Base-by-base conservation (phyloP, 306 rosid species). In the Trifolium subterraneum region DNA sequence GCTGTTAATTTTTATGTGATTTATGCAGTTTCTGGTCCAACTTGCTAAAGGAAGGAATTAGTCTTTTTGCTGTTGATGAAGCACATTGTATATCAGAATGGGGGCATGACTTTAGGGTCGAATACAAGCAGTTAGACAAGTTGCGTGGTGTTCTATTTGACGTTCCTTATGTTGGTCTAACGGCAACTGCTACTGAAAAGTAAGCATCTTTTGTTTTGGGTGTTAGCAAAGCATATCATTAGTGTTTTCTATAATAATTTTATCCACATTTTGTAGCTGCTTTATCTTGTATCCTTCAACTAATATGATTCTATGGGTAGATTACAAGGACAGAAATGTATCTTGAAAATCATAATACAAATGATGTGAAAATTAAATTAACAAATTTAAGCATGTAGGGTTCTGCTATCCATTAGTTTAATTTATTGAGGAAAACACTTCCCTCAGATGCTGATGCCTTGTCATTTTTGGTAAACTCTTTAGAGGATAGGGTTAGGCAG, bases 31-130 rank as follows among this genome's bases (percentile, higher is more conserved):
- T 93, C 83, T 93, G 98, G 98, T 87, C 90, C 59, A 93, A 93
- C 48, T 87, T 93, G 87, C 91, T 80, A 31, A 84, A 88, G 81
- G 72, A 62, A 27, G 98, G 98, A 50, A 85, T 93, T 79, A 88
- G 88, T 82, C 88, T 90, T 79, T 83, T 93, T 77, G 96, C 98
- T 69, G 90, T 93, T 86, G 97, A 93, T 76, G 98, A 90, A 79
- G 96, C 98, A 47, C 98, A 93, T 78, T 93, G 98, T 82, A 93
- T 90, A 83, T 90, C 98, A 13, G 95, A 90, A 78, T 93, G 98
- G 98, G 98, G 98, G 65, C 93, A 90, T 86, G 90, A 90, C 84
- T 93, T 93, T 85, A 90, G 98, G 90, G 87, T 86, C 65, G 96
- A 88, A 48, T 93, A 93, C 91, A 88, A 93, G 86, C 82, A 75